Evolutionary conservation across 2,329 filamentous ascomycete genomes (phyloP).

Genomic region (Botrytis aclada): DNA sequence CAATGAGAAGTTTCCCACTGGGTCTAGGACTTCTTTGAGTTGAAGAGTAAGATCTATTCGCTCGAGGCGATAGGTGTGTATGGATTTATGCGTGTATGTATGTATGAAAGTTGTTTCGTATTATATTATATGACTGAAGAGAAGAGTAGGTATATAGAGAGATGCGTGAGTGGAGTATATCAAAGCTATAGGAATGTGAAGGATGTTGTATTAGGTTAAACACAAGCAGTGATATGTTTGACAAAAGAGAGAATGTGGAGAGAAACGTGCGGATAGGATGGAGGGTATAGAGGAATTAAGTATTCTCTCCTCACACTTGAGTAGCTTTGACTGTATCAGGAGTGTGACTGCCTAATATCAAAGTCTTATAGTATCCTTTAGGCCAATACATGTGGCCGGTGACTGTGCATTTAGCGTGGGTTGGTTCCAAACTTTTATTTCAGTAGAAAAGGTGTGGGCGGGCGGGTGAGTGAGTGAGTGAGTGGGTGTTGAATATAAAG

Average conservation of each 20-base stretch:
- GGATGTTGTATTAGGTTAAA: conserved; percentile 2
- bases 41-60: not conserved
- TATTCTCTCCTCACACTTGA: conserved; percentile 16
- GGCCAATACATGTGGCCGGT: conserved; percentile 15
- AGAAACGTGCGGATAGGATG: not conserved
- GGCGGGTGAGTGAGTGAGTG: not conserved
- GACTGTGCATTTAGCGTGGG: conserved; percentile 3
- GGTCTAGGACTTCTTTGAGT: not conserved
- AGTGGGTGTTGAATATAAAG: not conserved
- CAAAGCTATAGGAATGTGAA: conserved; percentile 15
- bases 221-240: conserved; percentile 5
- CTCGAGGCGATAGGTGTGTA: not conserved
- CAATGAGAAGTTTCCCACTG: conserved; percentile 4
- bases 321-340: conserved; percentile 5
- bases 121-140: not conserved
- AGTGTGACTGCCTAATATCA: conserved; percentile 18
- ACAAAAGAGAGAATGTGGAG: conserved; percentile 14
- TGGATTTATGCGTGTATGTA: not conserved
- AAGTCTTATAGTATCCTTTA: conserved; percentile 1
- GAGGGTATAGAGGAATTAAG: conserved; percentile 18
- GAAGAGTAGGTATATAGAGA: not conserved
- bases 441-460: conserved; percentile 3
- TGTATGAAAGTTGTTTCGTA: not conserved
- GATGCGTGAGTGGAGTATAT: not conserved
- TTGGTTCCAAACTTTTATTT: not conserved